Evolutionary conservation across 192 early-diverging fungal genomes (phyloP).

Genomic region (Podila minutissima): DNA sequence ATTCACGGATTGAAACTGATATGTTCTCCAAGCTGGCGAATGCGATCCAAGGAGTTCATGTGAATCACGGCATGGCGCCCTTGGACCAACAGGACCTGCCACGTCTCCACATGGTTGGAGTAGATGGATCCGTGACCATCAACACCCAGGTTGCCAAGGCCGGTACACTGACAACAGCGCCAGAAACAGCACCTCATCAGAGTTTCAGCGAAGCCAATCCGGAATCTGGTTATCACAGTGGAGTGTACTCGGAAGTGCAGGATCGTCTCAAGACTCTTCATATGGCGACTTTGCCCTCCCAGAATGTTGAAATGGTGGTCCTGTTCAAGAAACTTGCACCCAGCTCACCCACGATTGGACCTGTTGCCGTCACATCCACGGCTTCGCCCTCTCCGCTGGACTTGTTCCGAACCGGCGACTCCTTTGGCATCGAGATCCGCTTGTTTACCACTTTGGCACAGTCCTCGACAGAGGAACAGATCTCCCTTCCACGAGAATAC

Average conservation of each 20-base stretch:
- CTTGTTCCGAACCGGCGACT: constrained; percentile 35
- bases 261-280: constrained; percentile 21
- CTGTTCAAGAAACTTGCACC: constrained; percentile 17
- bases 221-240: constrained; percentile 37
- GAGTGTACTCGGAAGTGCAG: constrained; percentile 21
- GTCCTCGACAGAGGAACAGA: neutral
- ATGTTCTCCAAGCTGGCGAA: constrained; percentile 6
- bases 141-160: constrained; percentile 19
- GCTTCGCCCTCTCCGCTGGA: constrained; percentile 1
- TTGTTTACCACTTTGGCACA: neutral
- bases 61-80: constrained; percentile 19
- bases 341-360: neutral
- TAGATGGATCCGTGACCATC: constrained; percentile 10
- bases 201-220: constrained; percentile 15
- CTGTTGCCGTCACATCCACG: neutral
- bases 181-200: neutral
- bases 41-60: constrained; percentile 11
- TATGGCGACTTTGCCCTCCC: constrained; percentile 13
- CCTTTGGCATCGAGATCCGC: constrained; percentile 23
- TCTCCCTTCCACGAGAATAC: constrained; percentile 20
- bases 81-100: constrained; percentile 33
- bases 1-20: neutral
- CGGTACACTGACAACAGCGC: neutral
- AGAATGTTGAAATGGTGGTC: constrained; percentile 17
- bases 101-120: constrained; percentile 5